Evolutionary conservation across 2,329 filamentous ascomycete species (phyloP), one percentile per base, ranked within the genome.

Genomic region (Ophiostoma montium): DNA sequence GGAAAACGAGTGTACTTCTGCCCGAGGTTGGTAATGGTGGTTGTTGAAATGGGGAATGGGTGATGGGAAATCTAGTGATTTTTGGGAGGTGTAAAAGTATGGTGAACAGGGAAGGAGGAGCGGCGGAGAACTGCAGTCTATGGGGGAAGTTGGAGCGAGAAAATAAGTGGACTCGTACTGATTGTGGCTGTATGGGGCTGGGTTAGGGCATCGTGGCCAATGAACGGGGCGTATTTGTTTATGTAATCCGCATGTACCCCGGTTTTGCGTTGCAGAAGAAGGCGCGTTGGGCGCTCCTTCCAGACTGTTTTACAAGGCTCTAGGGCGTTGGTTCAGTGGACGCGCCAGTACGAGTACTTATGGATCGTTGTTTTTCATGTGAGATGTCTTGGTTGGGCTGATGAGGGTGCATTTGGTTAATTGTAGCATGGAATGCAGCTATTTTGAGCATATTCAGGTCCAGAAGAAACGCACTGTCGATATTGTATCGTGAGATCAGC

Each of bases 11-110:
- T 31, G n/a, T 21, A 16, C 48, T 6, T 44, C 38, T 19, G 46
- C 30, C 35, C 43, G 38, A 36, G 43, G 46, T 39, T 16, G 32
- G 46, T 38, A 31, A 42, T n/a, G 12, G 46, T 11, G 21, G 49
- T 39, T 23, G 45, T 50, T 35, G 47, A 23, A 36, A 27, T 44
- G 35, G 19, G 42, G 33, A 49, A 49, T 50, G 38, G 45, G 46
- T 36, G 42, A 35, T 41, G 48, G 52, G 53, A 47, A 51, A 51
- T 51, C 43, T 49, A 49, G 50, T 32, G 46, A 49, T 47, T 48
- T 44, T 51, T 31, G 35, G 46, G 48, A 51, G 46, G 52, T 50
- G 51, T 55, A 52, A 47, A 46, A 49, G 49, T 35, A 35, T 53
- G 50, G 45, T 53, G 46, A 54, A 48, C 43, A 41, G 36, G 15